Evolutionary conservation across 805 yeast genomes (phyloP), one percentile per base, ranked within the genome.

Genomic region (Candida endomychidarum): DNA sequence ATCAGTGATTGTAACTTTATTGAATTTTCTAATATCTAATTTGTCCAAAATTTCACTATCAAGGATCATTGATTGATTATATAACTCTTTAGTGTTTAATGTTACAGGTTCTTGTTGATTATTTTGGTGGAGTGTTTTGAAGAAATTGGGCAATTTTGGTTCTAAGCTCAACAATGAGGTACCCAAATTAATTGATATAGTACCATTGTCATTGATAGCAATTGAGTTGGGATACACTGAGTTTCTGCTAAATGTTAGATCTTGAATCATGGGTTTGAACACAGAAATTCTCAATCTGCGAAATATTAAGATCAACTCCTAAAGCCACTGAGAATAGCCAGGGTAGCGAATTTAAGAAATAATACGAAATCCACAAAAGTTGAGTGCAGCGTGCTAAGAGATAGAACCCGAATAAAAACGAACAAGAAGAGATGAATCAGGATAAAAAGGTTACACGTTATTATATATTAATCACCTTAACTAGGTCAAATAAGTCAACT

Each of bases 141-240:
- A 60, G 14, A 60, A 49, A 14, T 54, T 46, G 2, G 74, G 74
- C 4, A 63, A 55, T 40, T 58, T 59, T 16, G 74, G 73, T 22
- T 67, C 74, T 5, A 69, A 46, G 7, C 66, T 42, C 2, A 65
- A 57, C 22, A 69, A 34, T 16, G 62, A 64, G 16, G 46, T 53
- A 5, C 62, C 60, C 28, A 52, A 54, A 45, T 67, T 68, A 23
- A 69, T 53, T 5, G 72, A 63, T 26, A 66, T 38, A 45, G 67
- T 72, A 45, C 41, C 53, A 38, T 67, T 64, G 7, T 50, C 56
- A 1, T 72, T 64, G 52, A 63, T 56, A 42, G 62, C 65, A 9
- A 62, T 51, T 2, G 73, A 70, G 16, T 34, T 34, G 17, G 45
- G 36, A 5, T 37, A 24, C 5, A 45, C 43, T 6, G 20, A 9